Conservation (phyloP, 768 basidiomycete genomes). For the Baorangia bicolor region DNA sequence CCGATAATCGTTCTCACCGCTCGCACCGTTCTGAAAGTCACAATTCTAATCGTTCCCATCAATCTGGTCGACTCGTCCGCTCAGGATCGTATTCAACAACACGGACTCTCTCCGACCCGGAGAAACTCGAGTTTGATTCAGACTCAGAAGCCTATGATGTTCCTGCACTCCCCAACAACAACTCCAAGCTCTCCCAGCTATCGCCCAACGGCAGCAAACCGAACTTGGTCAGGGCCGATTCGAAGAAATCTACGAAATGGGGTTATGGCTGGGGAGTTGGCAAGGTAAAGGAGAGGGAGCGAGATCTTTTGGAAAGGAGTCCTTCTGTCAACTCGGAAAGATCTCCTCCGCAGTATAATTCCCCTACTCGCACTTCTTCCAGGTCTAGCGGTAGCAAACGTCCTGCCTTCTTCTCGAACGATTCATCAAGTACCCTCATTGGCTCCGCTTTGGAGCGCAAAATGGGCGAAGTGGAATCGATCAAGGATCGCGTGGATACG, state of each 20-base stretch:
- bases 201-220: slow-evolving; percentile 33
- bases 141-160: slow-evolving; percentile 62
- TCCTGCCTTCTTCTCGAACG: slow-evolving; percentile 48
- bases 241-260: slow-evolving; percentile 57
- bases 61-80: slow-evolving; percentile 34
- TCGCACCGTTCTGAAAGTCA: slow-evolving; percentile 24
- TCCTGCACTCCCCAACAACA: slow-evolving; percentile 29
- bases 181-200: slow-evolving; percentile 43
- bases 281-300: slow-evolving; percentile 48
- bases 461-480: slow-evolving; percentile 58
- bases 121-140: slow-evolving; percentile 55
- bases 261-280: slow-evolving; percentile 75
- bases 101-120: slow-evolving; percentile 39
- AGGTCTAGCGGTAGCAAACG: slow-evolving; percentile 41
- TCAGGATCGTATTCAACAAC: slow-evolving; percentile 46
- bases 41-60: slow-evolving; percentile 22
- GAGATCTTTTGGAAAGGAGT: slow-evolving; percentile 33
- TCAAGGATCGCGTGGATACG: slow-evolving; percentile 56
- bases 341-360: slow-evolving; percentile 33
- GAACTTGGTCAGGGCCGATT: slow-evolving; percentile 54
- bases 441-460: slow-evolving; percentile 73
- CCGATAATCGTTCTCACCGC: slow-evolving; percentile 30
- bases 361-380: slow-evolving; percentile 39
- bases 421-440: slow-evolving; percentile 72
- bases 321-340: slow-evolving; percentile 38